These are phyloP conservation scores for Lentithecium fluviatile DNA, from an alignment of 495 filamentous ascomycete species.

Conservation along the genomic window DNA sequence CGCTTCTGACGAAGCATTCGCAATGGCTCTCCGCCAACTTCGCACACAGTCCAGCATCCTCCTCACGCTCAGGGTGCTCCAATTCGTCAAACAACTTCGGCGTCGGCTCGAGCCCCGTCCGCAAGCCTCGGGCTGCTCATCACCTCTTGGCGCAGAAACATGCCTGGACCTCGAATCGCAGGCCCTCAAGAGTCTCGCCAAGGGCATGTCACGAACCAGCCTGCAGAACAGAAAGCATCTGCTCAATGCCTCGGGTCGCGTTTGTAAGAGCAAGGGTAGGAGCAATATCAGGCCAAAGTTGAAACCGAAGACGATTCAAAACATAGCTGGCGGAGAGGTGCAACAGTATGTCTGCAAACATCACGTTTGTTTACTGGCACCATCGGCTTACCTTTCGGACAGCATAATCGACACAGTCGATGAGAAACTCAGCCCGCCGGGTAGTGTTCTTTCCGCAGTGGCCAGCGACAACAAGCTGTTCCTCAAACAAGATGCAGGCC, in stretches of 20 bases:
- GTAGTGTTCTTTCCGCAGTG: slow-evolving; percentile 25
- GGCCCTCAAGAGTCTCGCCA: slow-evolving; percentile 22
- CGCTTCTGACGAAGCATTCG: slow-evolving; percentile 10
- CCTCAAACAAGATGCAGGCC: slow-evolving; percentile 22
- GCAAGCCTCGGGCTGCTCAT: background rate
- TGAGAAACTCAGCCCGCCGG: slow-evolving; percentile 19
- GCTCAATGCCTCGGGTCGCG: slow-evolving; percentile 14
- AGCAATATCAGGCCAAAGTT: slow-evolving; percentile 3
- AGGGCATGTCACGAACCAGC: slow-evolving; percentile 18
- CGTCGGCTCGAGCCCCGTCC: slow-evolving; percentile 32
- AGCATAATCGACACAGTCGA: slow-evolving; percentile 26
- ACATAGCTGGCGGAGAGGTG: slow-evolving; percentile 28
- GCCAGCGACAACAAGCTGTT: slow-evolving; percentile 26
- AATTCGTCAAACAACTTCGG: slow-evolving; percentile 34
- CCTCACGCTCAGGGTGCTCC: slow-evolving; percentile 33
- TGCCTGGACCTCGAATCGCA: slow-evolving; percentile 26
- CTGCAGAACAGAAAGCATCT: slow-evolving; percentile 11
- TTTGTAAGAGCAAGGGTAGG: slow-evolving; percentile 17
- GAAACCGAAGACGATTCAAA: slow-evolving; percentile 28
- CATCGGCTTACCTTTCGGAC: slow-evolving; percentile 21
- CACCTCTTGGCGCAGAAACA: slow-evolving; percentile 18
- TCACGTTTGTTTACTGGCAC: slow-evolving; percentile 27
- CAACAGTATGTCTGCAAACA: slow-evolving; percentile 28
- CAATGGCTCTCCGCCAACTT: slow-evolving; percentile 28
- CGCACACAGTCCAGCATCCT: slow-evolving; percentile 21